Percentiles rank a stretch among this genome's conserved stretches.
Evolutionary conservation across 78 protist genomes (phyloP).

Genomic region (Carpediemonas membranifera): DNA sequence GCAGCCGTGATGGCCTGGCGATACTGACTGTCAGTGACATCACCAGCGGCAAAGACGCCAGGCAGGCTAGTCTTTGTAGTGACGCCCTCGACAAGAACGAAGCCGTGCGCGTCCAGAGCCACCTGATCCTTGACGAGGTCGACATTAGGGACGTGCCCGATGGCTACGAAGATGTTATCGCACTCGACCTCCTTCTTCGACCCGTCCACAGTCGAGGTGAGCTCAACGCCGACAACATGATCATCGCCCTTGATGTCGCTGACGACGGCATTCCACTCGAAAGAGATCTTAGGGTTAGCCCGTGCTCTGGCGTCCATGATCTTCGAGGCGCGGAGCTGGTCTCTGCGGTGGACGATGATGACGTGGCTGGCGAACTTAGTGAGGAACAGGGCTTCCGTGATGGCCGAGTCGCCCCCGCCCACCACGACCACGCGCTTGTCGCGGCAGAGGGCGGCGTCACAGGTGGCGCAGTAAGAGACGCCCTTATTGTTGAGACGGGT

Average conservation of each 20-base stretch:
- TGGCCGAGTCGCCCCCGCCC: slow-evolving; percentile 77
- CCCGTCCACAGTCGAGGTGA: background rate
- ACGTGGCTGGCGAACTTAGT: slow-evolving; percentile 52
- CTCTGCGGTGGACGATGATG: slow-evolving; percentile 31
- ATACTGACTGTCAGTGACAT: slow-evolving; percentile 60
- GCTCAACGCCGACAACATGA: background rate
- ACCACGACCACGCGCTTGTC: slow-evolving; percentile 55
- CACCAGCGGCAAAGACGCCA: slow-evolving; percentile 80
- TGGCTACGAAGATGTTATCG: slow-evolving; percentile 64
- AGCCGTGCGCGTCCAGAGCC: slow-evolving; percentile 49
- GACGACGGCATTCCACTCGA: slow-evolving; percentile 42
- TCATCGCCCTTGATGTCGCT: slow-evolving; percentile 46
- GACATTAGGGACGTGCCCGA: slow-evolving; percentile 75
- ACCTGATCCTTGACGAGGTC: slow-evolving; percentile 50
- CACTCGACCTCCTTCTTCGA: background rate
- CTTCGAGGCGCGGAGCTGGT: slow-evolving; percentile 58
- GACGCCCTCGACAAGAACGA: slow-evolving; percentile 39
- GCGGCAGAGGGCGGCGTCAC: slow-evolving; percentile 64
- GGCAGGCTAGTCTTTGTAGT: slow-evolving; percentile 48
- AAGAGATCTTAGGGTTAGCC: slow-evolving; percentile 42
- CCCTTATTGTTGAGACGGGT: slow-evolving; percentile 49
- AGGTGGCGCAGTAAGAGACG: slow-evolving; percentile 68
- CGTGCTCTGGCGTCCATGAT: slow-evolving; percentile 52
- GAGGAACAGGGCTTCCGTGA: slow-evolving; percentile 67
- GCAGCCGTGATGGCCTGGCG: slow-evolving; percentile 81